Evolutionary conservation across 108 stramenopile genomes (phyloP).

Genomic region (Cyclostephanos tholiformis): DNA sequence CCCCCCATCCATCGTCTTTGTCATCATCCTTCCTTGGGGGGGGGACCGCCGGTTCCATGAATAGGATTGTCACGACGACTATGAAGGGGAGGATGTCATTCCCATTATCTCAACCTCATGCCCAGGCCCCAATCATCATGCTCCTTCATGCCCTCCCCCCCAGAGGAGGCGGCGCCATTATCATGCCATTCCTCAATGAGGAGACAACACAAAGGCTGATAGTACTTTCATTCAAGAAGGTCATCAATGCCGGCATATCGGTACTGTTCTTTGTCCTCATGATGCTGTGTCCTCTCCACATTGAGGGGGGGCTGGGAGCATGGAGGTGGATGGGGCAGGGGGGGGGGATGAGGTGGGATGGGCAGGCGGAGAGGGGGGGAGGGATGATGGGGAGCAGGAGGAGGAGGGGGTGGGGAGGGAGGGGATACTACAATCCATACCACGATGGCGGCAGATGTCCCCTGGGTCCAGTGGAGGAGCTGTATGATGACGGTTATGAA

Average conservation of each 20-base stretch:
- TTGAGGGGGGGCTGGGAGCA: background rate
- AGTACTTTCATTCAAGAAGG: slow-evolving; percentile 36
- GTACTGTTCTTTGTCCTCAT: slow-evolving; percentile 29
- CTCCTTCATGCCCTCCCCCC: too few species aligned
- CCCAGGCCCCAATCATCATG: too few species aligned
- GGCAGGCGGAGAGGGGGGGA: background rate
- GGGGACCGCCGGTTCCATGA: too few species aligned
- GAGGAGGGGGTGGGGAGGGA: slow-evolving; percentile 15
- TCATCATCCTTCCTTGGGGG: too few species aligned
- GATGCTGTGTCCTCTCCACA: slow-evolving; percentile 20
- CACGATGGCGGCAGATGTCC: slow-evolving; percentile 20
- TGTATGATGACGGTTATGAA: slow-evolving; percentile 81
- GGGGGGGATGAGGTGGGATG: background rate
- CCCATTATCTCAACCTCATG: too few species aligned
- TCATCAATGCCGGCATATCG: slow-evolving; percentile 38
- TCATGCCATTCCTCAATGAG: slow-evolving; percentile 17
- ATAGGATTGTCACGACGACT: too few species aligned
- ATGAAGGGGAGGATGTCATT: too few species aligned
- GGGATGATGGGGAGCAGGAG: too few species aligned
- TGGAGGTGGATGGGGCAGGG: too few species aligned
- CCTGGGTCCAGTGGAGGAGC: slow-evolving; percentile 54
- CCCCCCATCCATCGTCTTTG: too few species aligned
- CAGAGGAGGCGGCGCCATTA: background rate
- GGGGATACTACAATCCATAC: slow-evolving; percentile 8
- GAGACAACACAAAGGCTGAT: slow-evolving; percentile 45